A percentile compares a stretch with the other conserved stretches of the same genome.
These are phyloP conservation scores for Aspergillus ostianus DNA, from an alignment of 495 filamentous ascomycete species.

Conservation along the genomic window DNA sequence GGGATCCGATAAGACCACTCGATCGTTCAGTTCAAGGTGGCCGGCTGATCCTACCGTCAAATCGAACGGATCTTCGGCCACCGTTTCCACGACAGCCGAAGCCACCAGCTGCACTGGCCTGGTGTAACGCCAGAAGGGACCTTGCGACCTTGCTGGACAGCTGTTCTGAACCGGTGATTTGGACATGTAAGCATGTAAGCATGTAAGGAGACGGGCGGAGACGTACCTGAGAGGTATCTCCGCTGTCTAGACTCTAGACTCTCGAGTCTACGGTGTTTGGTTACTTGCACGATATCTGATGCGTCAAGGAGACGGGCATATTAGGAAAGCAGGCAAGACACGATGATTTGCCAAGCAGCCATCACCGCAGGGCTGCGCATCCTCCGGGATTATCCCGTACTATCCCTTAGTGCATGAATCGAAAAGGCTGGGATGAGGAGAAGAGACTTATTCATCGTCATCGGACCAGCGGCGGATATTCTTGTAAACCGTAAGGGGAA, in stretches of 20 bases:
- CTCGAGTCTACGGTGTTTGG: background rate
- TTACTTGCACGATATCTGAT: background rate
- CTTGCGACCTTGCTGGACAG: constrained; percentile 1
- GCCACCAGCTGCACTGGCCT: constrained; percentile 10
- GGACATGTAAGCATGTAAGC: constrained; percentile 9
- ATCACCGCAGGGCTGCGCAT: constrained; percentile 11
- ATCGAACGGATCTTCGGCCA: constrained; percentile 1
- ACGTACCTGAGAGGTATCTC: background rate
- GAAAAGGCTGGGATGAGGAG: background rate
- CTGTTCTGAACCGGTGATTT: constrained; percentile 9
- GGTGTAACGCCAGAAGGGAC: constrained; percentile 1
- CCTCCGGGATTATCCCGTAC: constrained; percentile 11
- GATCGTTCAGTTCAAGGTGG: background rate
- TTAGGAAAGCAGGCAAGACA: background rate
- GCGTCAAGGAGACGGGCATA: no score
- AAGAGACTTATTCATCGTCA: background rate
- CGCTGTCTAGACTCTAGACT: background rate
- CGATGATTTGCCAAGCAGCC: constrained; percentile 8
- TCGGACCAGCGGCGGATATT: background rate
- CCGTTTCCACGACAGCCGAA: background rate
- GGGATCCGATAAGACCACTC: background rate
- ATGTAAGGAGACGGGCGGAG: constrained; percentile 10
- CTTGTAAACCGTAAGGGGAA: no score
- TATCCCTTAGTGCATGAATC: background rate
- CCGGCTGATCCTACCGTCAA: constrained; percentile 15